A percentile compares a stretch with the other conserved stretches of the same genome.
phyloP scores from a whole-genome alignment of 768 basidiomycete genomes.

The Pleurotus sapidus region DNA sequence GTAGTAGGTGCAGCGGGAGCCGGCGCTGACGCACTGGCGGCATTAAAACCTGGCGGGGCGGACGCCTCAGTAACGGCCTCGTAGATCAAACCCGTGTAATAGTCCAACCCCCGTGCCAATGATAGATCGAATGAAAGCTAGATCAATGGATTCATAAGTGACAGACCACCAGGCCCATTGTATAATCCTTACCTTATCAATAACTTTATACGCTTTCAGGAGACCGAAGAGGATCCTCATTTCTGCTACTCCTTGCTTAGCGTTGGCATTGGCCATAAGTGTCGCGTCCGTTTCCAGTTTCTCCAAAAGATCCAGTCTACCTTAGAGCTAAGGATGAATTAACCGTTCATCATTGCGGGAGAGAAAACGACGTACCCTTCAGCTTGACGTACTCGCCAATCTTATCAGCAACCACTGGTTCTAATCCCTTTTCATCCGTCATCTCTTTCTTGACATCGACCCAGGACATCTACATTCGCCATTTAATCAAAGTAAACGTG shows the following conservation, averaged over 20 bases:
- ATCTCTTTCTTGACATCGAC: conserved; percentile 92
- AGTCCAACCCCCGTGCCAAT: conserved; percentile 95
- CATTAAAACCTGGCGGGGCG: conserved; percentile 80
- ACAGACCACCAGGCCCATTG: not conserved
- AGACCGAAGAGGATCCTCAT: conserved; percentile 85
- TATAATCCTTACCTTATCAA: conserved; percentile 58
- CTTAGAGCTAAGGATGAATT: conserved; percentile 31
- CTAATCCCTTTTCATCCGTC: conserved; percentile 93
- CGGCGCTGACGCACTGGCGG: conserved; percentile 46
- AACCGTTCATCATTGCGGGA: not conserved
- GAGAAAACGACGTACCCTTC: conserved; percentile 59
- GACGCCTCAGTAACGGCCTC: conserved; percentile 94
- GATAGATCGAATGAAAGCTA: conserved; percentile 96
- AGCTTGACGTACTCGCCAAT: conserved; percentile 97
- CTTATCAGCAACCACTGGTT: conserved; percentile 76
- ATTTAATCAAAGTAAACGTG: not conserved
- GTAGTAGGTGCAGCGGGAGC: conserved; percentile 25
- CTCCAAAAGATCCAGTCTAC: conserved; percentile 74
- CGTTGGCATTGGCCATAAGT: conserved; percentile 68
- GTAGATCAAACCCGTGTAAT: conserved; percentile 98
- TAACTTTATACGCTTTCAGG: conserved; percentile 74
- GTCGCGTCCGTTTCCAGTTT: conserved; percentile 59
- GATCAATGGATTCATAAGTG: not conserved
- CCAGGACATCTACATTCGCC: conserved; percentile 69
- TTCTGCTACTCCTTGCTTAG: conserved; percentile 81